Conservation (phyloP, 371 early-diverging fungal genomes). For the Mucor circinelloides region DNA sequence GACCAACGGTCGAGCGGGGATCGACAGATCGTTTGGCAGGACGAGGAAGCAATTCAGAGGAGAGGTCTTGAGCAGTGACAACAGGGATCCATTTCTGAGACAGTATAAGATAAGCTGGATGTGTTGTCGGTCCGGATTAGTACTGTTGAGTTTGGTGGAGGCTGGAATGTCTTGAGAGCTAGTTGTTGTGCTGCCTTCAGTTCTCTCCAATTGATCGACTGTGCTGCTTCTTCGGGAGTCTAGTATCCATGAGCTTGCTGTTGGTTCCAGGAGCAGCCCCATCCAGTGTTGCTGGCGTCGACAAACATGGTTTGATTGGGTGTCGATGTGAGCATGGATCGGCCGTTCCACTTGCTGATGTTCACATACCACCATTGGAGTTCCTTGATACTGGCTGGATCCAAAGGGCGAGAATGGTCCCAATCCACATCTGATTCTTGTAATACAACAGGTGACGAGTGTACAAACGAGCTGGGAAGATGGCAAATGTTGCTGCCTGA, state of each 20-base stretch:
- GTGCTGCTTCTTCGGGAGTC: conserved; percentile 6
- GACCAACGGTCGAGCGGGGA: no score
- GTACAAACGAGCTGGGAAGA: conserved; percentile 17
- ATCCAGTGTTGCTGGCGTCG: no score
- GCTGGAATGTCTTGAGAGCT: no score
- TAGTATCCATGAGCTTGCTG: conserved; percentile 15
- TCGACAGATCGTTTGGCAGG: no score
- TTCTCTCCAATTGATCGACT: conserved; percentile 29
- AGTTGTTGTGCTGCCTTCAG: conserved; percentile 20
- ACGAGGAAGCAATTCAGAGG: no score
- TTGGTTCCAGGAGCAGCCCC: conserved; percentile 15
- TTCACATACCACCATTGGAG: conserved; percentile 13
- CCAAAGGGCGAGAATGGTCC: background rate
- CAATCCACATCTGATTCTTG: conserved; percentile 1
- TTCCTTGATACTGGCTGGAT: background rate
- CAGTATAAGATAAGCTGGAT: no score
- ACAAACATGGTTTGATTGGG: background rate
- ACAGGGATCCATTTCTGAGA: no score
- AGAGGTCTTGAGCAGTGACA: no score
- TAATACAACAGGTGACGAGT: no score
- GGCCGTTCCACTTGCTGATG: conserved; percentile 15
- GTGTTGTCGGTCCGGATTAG: no score
- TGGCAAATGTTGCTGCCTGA: conserved; percentile 14
- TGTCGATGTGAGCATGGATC: conserved; percentile 5
- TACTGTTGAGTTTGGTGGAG: no score